phyloP scores from a whole-genome alignment of 2,329 filamentous ascomycete species.

The Plectosphaerella plurivora region DNA sequence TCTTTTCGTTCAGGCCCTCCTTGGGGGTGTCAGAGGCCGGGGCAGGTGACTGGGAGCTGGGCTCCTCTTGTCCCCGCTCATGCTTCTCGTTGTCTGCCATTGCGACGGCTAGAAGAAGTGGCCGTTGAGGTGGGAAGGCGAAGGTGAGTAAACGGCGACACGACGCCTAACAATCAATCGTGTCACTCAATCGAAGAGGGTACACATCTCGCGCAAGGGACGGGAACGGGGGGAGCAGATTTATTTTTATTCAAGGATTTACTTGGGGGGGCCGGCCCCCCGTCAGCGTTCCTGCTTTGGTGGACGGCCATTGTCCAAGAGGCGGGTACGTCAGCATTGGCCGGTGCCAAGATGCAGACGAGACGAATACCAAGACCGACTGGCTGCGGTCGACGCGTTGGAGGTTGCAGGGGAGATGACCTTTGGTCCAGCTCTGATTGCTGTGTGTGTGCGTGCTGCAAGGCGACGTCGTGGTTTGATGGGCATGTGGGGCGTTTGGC shows the following conservation, averaged over 20 bases:
- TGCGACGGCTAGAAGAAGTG: neutral
- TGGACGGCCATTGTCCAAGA: too few relatives aligned
- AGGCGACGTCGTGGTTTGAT: too few relatives aligned
- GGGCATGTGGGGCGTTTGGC: too few relatives aligned
- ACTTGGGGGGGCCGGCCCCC: too few relatives aligned
- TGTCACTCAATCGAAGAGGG: neutral
- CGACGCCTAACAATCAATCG: neutral
- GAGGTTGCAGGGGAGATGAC: neutral
- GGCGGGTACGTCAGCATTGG: neutral
- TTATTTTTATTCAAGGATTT: neutral
- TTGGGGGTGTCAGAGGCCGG: neutral
- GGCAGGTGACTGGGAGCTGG: neutral
- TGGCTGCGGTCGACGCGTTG: neutral
- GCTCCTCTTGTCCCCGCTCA: neutral
- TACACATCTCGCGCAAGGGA: neutral
- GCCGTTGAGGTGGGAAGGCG: neutral
- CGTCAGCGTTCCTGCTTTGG: too few relatives aligned
- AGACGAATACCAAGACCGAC: neutral
- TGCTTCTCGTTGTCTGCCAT: neutral
- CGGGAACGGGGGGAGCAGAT: neutral
- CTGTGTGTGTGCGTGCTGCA: too few relatives aligned
- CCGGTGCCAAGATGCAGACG: neutral
- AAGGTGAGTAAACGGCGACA: neutral
- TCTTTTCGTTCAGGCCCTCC: neutral
- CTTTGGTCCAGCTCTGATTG: too few relatives aligned